Evolutionary conservation across 1,139 yeast species (phyloP).

Genomic region (Candida sanyaensis): DNA sequence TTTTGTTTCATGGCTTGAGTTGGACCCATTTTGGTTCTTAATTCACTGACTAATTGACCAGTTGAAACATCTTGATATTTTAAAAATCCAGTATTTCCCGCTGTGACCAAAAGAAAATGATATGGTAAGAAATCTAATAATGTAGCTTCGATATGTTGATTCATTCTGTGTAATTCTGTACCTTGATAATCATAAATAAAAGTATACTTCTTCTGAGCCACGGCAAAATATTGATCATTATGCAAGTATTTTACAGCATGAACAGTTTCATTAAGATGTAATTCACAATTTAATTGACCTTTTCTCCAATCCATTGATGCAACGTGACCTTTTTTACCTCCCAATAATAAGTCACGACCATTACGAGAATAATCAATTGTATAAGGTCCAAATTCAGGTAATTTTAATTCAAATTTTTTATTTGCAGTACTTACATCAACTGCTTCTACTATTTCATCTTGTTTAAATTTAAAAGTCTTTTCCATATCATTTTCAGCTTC

Average conservation of each 20-base stretch:
- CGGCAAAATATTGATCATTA: constrained; percentile 92
- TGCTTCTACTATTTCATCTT: constrained; percentile 72
- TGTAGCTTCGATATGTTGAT: constrained; percentile 86
- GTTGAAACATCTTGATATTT: constrained; percentile 96
- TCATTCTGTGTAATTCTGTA: constrained; percentile 85
- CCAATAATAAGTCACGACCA: constrained; percentile 82
- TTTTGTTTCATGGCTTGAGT: constrained; percentile 86
- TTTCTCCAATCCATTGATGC: constrained; percentile 96
- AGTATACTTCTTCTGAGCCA: constrained; percentile 93
- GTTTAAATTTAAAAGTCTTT: constrained; percentile 81
- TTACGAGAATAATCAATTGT: constrained; percentile 77
- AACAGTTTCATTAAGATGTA: constrained; percentile 85
- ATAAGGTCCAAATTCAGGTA: constrained; percentile 88
- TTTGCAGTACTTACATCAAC: constrained; percentile 78
- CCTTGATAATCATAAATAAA: constrained; percentile 92
- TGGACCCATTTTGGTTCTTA: constrained; percentile 87
- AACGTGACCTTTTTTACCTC: constrained; percentile 92
- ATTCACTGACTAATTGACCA: constrained; percentile 81
- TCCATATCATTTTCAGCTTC: constrained; percentile 92
- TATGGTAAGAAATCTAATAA: constrained; percentile 87
- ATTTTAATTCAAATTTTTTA: constrained; percentile 72
- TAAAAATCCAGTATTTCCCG: constrained; percentile 85
- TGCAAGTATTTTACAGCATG: constrained; percentile 89
- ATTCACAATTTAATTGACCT: constrained; percentile 78
- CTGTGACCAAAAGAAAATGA: constrained; percentile 83